A percentile compares a stretch with the other conserved stretches of the same genome.
Conservation (phyloP, 2,329 filamentous ascomycete species). For the Ramichloridium luteum region DNA sequence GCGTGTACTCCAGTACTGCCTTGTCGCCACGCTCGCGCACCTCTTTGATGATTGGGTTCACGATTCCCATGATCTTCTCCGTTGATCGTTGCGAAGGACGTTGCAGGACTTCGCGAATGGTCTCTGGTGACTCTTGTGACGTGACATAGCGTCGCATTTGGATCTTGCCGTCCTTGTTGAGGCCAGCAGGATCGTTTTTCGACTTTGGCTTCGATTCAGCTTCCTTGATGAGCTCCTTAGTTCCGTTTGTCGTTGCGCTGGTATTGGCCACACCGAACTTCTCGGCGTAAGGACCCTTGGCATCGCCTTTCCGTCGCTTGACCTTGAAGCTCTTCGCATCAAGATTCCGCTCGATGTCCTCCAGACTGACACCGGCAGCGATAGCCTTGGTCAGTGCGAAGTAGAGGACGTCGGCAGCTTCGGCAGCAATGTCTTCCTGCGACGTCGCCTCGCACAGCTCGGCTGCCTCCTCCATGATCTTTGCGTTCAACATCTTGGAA, state of each 20-base stretch:
- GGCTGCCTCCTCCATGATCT: slow-evolving; percentile 97
- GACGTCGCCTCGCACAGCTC: slow-evolving; percentile 81
- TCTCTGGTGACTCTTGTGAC: slow-evolving; percentile 47
- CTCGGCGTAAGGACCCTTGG: slow-evolving; percentile 83
- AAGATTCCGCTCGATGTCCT: slow-evolving; percentile 83
- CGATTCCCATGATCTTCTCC: slow-evolving; percentile 85
- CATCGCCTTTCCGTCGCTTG: slow-evolving; percentile 82
- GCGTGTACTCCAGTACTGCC: slow-evolving; percentile 81
- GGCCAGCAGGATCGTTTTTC: slow-evolving; percentile 39
- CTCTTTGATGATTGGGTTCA: slow-evolving; percentile 81
- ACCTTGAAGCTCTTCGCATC: slow-evolving; percentile 94
- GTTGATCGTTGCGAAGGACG: slow-evolving; percentile 88
- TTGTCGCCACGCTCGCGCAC: slow-evolving; percentile 75
- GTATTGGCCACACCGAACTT: slow-evolving; percentile 54
- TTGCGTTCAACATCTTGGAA: slow-evolving; percentile 75
- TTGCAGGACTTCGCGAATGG: slow-evolving; percentile 64
- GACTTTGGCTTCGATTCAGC: slow-evolving; percentile 43
- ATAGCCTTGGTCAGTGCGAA: slow-evolving; percentile 88
- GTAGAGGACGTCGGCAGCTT: slow-evolving; percentile 90
- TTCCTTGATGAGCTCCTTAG: slow-evolving; percentile 35
- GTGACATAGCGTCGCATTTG: slow-evolving; percentile 71
- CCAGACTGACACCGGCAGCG: slow-evolving; percentile 67
- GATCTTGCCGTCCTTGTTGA: slow-evolving; percentile 47
- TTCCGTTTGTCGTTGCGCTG: slow-evolving; percentile 17
- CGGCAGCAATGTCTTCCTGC: slow-evolving; percentile 76